A percentile compares a stretch with the other conserved stretches of the same genome.
Conservation (phyloP, 2,329 filamentous ascomycete genomes). For the Elsinoe fawcettii region DNA sequence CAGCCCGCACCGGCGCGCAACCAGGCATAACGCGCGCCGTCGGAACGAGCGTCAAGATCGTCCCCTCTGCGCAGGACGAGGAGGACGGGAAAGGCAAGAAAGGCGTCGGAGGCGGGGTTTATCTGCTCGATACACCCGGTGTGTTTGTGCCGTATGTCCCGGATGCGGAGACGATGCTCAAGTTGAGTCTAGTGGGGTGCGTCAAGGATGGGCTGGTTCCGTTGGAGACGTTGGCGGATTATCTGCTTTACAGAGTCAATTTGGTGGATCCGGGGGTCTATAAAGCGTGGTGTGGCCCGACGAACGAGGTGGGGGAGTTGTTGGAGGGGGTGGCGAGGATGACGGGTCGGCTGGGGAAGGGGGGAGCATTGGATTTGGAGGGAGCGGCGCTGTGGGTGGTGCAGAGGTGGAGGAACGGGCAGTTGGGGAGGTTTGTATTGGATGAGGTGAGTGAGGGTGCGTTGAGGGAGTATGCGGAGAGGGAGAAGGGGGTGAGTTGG, state of each 20-base stretch:
- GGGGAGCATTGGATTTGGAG: conserved; percentile 62
- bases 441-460: conserved; percentile 63
- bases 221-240: conserved; percentile 74
- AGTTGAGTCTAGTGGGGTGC: conserved; percentile 81
- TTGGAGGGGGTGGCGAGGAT: conserved; percentile 62
- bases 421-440: conserved; percentile 67
- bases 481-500: conserved; percentile 50
- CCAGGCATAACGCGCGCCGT: conserved; percentile 87
- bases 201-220: conserved; percentile 84
- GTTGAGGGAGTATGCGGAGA: conserved; percentile 43
- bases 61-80: conserved; percentile 31
- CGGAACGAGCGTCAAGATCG: conserved; percentile 67
- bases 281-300: conserved; percentile 57
- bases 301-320: conserved; percentile 73
- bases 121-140: conserved; percentile 84
- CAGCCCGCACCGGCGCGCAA: conserved; percentile 72
- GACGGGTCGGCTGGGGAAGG: conserved; percentile 68
- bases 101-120: conserved; percentile 54
- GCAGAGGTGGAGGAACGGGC: conserved; percentile 70
- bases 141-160: conserved; percentile 91
- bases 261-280: conserved; percentile 56
- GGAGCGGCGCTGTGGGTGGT: conserved; percentile 72
- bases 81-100: conserved; percentile 43
- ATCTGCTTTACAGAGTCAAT: conserved; percentile 81
- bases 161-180: conserved; percentile 82